These are phyloP conservation scores for Aspergillus neotritici DNA, from an alignment of 2,329 filamentous ascomycete genomes.

Conservation along the genomic window DNA sequence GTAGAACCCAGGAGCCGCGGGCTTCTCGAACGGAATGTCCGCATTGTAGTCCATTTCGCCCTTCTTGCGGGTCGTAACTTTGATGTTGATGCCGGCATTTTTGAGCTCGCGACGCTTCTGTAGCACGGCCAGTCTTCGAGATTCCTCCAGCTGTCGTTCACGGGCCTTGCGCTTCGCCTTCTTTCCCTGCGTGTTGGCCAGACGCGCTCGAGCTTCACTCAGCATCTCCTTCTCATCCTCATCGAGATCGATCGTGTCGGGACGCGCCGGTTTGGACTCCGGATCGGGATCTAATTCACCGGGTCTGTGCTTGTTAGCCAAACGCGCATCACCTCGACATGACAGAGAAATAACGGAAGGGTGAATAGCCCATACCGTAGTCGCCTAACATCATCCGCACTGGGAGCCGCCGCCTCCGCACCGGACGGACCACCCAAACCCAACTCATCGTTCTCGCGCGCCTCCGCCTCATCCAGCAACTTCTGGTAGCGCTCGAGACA, in stretches of 20 bases:
- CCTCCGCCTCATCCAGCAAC: conserved; percentile 90
- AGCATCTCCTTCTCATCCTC: conserved; percentile 99
- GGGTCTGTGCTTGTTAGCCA: conserved; percentile 43
- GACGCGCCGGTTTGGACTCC: conserved; percentile 89
- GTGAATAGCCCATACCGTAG: conserved; percentile 49
- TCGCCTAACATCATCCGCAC: conserved; percentile 83
- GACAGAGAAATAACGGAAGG: conserved; percentile 10
- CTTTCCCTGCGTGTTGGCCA: conserved; percentile 97
- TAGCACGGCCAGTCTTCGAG: conserved; percentile 76
- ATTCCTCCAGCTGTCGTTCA: conserved; percentile 92
- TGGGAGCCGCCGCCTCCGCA: conserved; percentile 79
- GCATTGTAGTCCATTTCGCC: conserved; percentile 99
- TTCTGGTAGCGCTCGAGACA: conserved; percentile 97
- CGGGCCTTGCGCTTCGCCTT: conserved; percentile 97
- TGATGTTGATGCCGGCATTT: conserved; percentile 97
- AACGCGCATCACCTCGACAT: too few species aligned
- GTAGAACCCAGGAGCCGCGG: conserved; percentile 81
- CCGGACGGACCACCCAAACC: conserved; percentile 74
- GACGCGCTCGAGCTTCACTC: conserved; percentile 88
- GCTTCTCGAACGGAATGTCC: conserved; percentile 96
- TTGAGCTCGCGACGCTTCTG: conserved; percentile 97
- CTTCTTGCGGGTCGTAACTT: conserved; percentile 82
- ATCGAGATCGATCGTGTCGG: conserved; percentile 95
- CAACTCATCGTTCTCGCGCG: conserved; percentile 73
- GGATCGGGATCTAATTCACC: conserved; percentile 97